Conservation (phyloP, 148 eudicot species). For the Chenopodium album region DNA sequence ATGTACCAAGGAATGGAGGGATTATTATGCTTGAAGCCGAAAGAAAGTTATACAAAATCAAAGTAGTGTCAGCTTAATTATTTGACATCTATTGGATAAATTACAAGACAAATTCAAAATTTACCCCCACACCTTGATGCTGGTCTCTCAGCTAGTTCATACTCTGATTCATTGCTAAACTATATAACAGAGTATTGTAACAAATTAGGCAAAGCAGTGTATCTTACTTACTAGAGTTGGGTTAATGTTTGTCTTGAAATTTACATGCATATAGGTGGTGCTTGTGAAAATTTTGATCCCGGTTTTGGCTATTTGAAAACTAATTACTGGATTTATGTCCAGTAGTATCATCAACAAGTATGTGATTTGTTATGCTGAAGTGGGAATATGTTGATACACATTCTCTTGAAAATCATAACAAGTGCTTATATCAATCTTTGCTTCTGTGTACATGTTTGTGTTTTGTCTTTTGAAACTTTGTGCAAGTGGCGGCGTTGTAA, state of each 20-base stretch:
- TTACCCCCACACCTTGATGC: too few species aligned
- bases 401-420: not conserved
- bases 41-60: too few species aligned
- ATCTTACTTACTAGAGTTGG: not conserved
- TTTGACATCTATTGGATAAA: too few species aligned
- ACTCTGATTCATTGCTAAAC: not conserved
- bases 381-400: not conserved
- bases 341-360: not conserved
- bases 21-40: too few species aligned
- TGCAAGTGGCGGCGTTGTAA: not conserved
- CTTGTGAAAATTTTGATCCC: not conserved
- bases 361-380: not conserved
- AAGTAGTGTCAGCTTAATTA: too few species aligned
- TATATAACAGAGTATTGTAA: too few species aligned
- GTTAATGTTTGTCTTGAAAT: not conserved
- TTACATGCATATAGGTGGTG: not conserved
- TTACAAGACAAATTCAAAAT: too few species aligned
- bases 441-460: not conserved
- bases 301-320: not conserved
- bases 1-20: too few species aligned
- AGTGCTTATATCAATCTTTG: not conserved
- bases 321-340: not conserved
- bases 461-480: not conserved
- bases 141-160: too few species aligned
- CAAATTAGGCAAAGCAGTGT: not conserved